Conservation (phyloP, 768 basidiomycete genomes). For the Collybiopsis confluens region DNA sequence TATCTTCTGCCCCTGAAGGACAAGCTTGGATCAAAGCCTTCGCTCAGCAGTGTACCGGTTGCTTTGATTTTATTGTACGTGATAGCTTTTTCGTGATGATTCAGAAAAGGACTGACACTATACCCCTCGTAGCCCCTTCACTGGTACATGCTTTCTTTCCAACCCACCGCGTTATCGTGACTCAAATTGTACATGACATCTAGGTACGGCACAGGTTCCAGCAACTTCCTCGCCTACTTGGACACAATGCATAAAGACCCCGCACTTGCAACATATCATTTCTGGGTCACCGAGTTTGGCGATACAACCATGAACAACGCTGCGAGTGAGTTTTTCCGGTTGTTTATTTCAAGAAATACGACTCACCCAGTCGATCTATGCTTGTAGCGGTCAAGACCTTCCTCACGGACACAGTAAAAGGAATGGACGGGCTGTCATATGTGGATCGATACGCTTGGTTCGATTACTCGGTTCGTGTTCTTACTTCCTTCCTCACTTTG, state of each 20-base stretch:
- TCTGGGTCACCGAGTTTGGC: constrained; percentile 35
- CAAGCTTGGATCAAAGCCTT: too few species aligned
- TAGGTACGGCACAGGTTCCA: constrained; percentile 27
- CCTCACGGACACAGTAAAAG: not conserved
- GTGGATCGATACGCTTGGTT: constrained; percentile 17
- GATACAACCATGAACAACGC: constrained; percentile 11
- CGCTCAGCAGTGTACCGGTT: too few species aligned
- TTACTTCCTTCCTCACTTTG: not conserved
- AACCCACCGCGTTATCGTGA: too few species aligned
- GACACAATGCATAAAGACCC: constrained; percentile 23
- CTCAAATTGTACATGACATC: too few species aligned
- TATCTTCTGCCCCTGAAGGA: too few species aligned
- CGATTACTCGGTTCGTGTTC: constrained; percentile 12
- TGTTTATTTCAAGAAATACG: not conserved
- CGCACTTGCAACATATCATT: constrained; percentile 24
- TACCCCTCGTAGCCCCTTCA: too few species aligned
- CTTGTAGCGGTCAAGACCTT: constrained; percentile 12
- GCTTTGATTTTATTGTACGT: too few species aligned
- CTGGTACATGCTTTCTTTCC: too few species aligned
- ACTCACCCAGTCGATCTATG: not conserved
- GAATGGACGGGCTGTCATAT: constrained; percentile 11
- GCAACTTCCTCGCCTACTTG: constrained; percentile 30
- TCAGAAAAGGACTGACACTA: constrained; percentile 10
- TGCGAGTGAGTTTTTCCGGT: constrained; percentile 7
- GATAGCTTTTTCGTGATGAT: constrained; percentile 6